Base-by-base conservation (phyloP, 176 grass and related monocot species). In the Dendrocalamus sinicus region DNA sequence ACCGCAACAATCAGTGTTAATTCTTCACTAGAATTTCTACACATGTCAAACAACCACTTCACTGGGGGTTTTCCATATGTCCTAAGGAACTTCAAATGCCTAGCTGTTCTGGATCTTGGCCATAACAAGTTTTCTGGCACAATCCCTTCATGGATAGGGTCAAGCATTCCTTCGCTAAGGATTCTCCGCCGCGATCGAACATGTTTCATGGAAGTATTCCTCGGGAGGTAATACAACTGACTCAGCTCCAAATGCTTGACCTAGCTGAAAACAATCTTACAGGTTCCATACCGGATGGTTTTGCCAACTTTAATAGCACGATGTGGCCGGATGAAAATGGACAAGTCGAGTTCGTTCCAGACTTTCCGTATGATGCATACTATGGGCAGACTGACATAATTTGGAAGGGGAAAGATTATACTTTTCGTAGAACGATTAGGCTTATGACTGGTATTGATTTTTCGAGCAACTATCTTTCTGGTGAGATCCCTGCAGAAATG, bases 101-200 rank as follows among this genome's bases (percentile, higher is more conserved):
- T 87, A 13, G 12, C 53, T 19, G 12, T 73, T 48, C 41, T 81
- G 50, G 72, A 81, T 73, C 40, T 81, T 0, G 77, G 72, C 3
- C 12, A 52, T 17, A 87, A 87, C 12, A 80, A 57, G 47, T 35
- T 61, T 20, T 79, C 54, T 26, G 61, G 39, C 20, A 8, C 22
- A 61, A 76, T 86, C 47, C 84, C 84, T 44, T 23, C 76, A 37
- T 86, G 84, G 84, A 79, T 86, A n/a, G 63, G 84, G 59, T 22
- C 16, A 11, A 39, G 14, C 19, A 22, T 48, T 54, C n/a, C 8
- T 6, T 19, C 30, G 3, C 72, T 87, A 10, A 12, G 45, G 15
- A 9, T 81, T 53, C 67, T 87, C 14, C 1, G 50, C 55, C 82
- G 8, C 67, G 12, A 72, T 87, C 85, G n/a, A 87, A 87, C 3